These are phyloP conservation scores for Sphenostylis stenocarpa DNA, from an alignment of 306 rosid genomes.

Conservation along the genomic window DNA sequence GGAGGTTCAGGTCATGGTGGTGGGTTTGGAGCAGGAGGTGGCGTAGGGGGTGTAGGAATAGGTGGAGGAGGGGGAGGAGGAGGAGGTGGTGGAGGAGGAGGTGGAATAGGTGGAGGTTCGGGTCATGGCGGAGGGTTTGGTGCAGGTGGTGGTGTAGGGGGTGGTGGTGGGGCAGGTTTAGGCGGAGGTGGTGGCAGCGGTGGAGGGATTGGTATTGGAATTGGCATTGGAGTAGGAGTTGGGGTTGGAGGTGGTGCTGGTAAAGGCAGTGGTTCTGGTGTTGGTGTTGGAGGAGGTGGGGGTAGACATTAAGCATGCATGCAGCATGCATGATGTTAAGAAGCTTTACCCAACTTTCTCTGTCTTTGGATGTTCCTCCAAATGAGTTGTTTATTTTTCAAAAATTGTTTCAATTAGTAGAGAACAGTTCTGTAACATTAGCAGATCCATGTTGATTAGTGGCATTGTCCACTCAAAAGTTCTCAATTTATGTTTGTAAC, in stretches of 20 bases:
- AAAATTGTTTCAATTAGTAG: neutral
- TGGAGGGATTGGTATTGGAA: conserved; percentile 44
- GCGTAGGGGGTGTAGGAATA: conserved; percentile 28
- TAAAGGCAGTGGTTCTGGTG: conserved; percentile 28
- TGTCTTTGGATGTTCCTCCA: neutral
- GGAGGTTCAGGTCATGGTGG: conserved; percentile 42
- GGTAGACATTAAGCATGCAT: conserved; percentile 34
- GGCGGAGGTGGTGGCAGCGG: conserved; percentile 51
- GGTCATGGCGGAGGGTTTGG: conserved; percentile 40
- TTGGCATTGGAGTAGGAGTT: conserved; percentile 57
- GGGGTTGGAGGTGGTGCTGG: conserved; percentile 52
- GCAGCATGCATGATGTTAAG: neutral
- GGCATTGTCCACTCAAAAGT: neutral
- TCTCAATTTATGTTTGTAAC: neutral
- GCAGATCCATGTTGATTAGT: neutral
- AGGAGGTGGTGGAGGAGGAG: conserved; percentile 30
- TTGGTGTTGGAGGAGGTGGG: conserved; percentile 32
- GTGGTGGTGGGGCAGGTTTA: conserved; percentile 46
- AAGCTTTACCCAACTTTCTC: neutral
- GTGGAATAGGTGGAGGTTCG: conserved; percentile 32
- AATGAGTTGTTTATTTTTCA: neutral
- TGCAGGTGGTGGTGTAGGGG: conserved; percentile 45
- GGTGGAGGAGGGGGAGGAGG: conserved; percentile 32
- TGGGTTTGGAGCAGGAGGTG: conserved; percentile 51
- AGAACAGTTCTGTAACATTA: neutral